phyloP scores from a whole-genome alignment of 2,329 filamentous ascomycete species.

The Fusarium keratoplasticum region DNA sequence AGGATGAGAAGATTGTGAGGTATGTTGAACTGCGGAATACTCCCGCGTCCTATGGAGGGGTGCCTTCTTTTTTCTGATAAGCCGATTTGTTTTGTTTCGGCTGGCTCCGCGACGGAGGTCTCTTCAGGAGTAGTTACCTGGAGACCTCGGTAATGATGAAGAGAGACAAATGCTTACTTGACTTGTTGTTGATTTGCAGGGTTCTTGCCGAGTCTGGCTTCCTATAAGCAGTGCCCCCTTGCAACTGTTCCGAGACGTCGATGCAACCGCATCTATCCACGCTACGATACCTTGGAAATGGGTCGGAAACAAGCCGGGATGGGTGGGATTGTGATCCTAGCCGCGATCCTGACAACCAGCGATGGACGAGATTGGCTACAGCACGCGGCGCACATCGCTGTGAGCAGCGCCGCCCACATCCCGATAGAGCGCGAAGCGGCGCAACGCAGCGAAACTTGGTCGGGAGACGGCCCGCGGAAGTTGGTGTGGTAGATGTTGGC shows the following conservation, averaged over 20 bases:
- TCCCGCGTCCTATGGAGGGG: slow-evolving; percentile 36
- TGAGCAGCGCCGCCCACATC: slow-evolving; percentile 4
- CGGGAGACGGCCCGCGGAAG: slow-evolving; percentile 24
- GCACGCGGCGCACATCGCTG: slow-evolving; percentile 10
- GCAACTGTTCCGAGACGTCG: slow-evolving; percentile 17
- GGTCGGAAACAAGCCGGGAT: slow-evolving; percentile 13
- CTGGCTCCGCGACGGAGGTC: slow-evolving; percentile 9
- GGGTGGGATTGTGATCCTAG: slow-evolving; percentile 9
- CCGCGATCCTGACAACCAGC: slow-evolving; percentile 10
- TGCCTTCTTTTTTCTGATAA: slow-evolving; percentile 37
- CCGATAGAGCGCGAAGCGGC: slow-evolving; percentile 13
- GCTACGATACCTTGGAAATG: slow-evolving; percentile 10
- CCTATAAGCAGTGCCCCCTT: slow-evolving; percentile 55
- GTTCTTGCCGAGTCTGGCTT: slow-evolving; percentile 72
- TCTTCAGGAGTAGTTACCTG: slow-evolving; percentile 14
- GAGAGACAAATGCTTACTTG: slow-evolving; percentile 37
- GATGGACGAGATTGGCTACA: slow-evolving; percentile 11
- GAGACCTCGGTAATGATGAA: slow-evolving; percentile 14
- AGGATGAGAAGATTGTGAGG: slow-evolving; percentile 99
- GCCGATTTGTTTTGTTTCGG: neutral
- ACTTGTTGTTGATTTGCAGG: slow-evolving; percentile 52
- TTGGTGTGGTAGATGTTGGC: slow-evolving; percentile 27
- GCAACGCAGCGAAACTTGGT: slow-evolving; percentile 7
- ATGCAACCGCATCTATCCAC: slow-evolving; percentile 15
- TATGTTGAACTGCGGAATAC: slow-evolving; percentile 62